These are phyloP conservation scores for Crithidia expoeki DNA, from an alignment of 208 protist species.

Conservation along the genomic window DNA sequence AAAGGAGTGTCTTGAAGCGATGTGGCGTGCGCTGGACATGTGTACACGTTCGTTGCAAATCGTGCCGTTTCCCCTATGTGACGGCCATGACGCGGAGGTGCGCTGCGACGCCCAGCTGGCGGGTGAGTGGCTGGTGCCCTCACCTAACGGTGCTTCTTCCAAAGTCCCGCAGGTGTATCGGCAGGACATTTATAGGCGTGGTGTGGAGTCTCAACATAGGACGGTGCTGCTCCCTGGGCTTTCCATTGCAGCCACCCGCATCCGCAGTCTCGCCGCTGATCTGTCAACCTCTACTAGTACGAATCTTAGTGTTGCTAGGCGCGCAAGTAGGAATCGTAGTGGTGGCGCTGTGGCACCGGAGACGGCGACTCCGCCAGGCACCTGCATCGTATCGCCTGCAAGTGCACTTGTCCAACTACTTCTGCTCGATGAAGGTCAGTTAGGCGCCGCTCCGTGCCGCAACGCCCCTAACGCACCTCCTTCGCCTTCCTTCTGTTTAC, in stretches of 20 bases:
- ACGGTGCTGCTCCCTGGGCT: constrained; percentile 44
- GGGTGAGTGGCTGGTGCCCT: constrained; percentile 30
- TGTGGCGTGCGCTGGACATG: constrained; percentile 19
- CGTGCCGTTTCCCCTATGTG: constrained; percentile 26
- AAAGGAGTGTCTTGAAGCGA: background rate
- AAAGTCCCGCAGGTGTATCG: constrained; percentile 13
- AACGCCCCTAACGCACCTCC: constrained; percentile 2
- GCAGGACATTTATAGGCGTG: background rate
- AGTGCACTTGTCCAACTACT: background rate
- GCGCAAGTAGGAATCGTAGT: no score
- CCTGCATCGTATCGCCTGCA: constrained; percentile 27
- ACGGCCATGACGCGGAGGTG: constrained; percentile 24
- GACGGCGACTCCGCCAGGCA: constrained; percentile 18
- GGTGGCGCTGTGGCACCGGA: background rate
- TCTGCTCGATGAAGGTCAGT: background rate
- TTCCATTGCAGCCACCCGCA: constrained; percentile 44
- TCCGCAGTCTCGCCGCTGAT: constrained; percentile 20
- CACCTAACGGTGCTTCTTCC: background rate
- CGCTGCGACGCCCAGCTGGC: constrained; percentile 2
- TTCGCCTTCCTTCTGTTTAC: constrained; percentile 10
- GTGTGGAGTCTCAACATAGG: constrained; percentile 9
- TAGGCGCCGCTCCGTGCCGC: background rate
- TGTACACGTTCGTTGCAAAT: constrained; percentile 26
- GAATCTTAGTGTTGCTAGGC: no score
- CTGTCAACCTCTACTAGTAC: no score